A percentile compares a stretch with the other conserved stretches of the same genome.
These are phyloP conservation scores for bread wheat (Triticum aestivum) DNA, from an alignment of 176 grass and related monocot genomes.

Conservation along the genomic window IWGSC_CS_RefSeq_v2.1 NC_057804.1:102923099-102923598, in stretches of 20 bases:
- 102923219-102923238: conserved; percentile 60
- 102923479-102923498: conserved; percentile 41
- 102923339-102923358: background rate
- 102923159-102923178: conserved; percentile 23
- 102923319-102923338: conserved; percentile 19
- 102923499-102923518: conserved; percentile 45
- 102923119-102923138: conserved; percentile 47
- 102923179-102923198: conserved; percentile 41
- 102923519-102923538: conserved; percentile 60
- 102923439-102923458: conserved; percentile 47
- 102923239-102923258: conserved; percentile 54
- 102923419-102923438: conserved; percentile 39
- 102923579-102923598: conserved; percentile 30
- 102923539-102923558: conserved; percentile 72
- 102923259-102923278: conserved; percentile 42
- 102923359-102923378: background rate
- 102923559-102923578: conserved; percentile 57
- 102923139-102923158: conserved; percentile 38
- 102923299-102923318: conserved; percentile 25
- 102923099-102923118: conserved; percentile 48
- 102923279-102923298: conserved; percentile 47
- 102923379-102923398: conserved; percentile 19
- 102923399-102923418: conserved; percentile 54
- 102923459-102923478: conserved; percentile 51
- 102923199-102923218: conserved; percentile 46